phyloP scores from a whole-genome alignment of 768 basidiomycete genomes.

The Gloeophyllum trabeum region DNA sequence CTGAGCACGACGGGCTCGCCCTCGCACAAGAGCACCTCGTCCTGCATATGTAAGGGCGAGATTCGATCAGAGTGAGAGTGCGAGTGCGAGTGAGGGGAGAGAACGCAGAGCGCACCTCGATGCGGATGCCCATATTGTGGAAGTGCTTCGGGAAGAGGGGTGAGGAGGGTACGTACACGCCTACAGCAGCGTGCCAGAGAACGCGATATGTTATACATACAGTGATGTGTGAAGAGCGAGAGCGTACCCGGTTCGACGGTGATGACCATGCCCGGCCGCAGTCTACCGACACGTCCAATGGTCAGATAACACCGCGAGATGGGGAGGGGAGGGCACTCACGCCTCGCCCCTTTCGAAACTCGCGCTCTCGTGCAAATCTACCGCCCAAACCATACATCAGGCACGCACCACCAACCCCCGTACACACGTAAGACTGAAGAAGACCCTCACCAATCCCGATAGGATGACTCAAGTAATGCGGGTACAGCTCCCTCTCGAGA shows the following conservation, averaged over 20 bases:
- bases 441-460: slow-evolving; percentile 68
- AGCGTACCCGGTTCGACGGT: slow-evolving; percentile 77
- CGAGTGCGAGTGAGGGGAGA: background rate
- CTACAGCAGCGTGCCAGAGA: slow-evolving; percentile 19
- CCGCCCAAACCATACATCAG: too few species aligned
- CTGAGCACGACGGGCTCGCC: slow-evolving; percentile 53
- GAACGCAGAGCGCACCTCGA: slow-evolving; percentile 63
- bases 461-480: slow-evolving; percentile 87
- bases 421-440: background rate
- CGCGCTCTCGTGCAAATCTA: slow-evolving; percentile 84
- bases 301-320: background rate
- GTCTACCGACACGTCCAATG: slow-evolving; percentile 23
- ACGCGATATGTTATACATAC: slow-evolving; percentile 5
- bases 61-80: background rate
- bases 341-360: slow-evolving; percentile 41
- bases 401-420: too few species aligned
- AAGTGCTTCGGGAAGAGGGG: slow-evolving; percentile 76
- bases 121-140: slow-evolving; percentile 85
- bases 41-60: slow-evolving; percentile 22
- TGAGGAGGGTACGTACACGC: slow-evolving; percentile 80
- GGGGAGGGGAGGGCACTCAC: slow-evolving; percentile 23
- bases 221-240: background rate
- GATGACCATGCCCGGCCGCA: slow-evolving; percentile 81
- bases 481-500: slow-evolving; percentile 69
- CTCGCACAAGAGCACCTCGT: slow-evolving; percentile 63